These are phyloP conservation scores for Nymphaea colorata DNA, from an alignment of 164 flowering plant genomes.

Conservation along the genomic window DNA sequence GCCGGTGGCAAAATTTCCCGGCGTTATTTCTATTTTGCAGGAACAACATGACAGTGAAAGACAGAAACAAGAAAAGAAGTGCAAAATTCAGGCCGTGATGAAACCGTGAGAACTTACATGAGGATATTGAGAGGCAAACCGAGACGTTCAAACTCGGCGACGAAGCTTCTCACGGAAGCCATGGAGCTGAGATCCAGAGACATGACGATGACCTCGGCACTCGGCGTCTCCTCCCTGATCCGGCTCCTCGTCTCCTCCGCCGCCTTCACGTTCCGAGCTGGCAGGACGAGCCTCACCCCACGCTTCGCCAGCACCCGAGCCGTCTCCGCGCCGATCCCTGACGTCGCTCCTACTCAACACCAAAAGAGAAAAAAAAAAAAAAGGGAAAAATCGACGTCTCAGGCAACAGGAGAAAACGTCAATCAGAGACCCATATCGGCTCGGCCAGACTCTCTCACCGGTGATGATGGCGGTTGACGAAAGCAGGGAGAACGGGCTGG, in stretches of 20 bases:
- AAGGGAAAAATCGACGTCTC: neutral
- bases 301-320: conserved; percentile 83
- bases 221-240: conserved; percentile 55
- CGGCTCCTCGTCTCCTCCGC: conserved; percentile 73
- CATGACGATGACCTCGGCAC: conserved; percentile 58
- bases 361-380: neutral
- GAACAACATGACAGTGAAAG: too few species aligned
- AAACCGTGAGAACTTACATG: conserved; percentile 7
- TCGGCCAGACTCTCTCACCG: conserved; percentile 24
- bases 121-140: conserved; percentile 16
- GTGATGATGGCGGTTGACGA: conserved; percentile 81
- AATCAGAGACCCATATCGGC: neutral
- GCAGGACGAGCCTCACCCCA: conserved; percentile 68
- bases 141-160: conserved; percentile 13
- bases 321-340: conserved; percentile 97
- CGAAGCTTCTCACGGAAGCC: conserved; percentile 37
- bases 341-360: conserved; percentile 61
- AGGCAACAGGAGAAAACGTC: neutral
- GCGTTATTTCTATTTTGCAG: conserved; percentile 65
- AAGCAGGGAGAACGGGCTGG: conserved; percentile 63
- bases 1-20: conserved; percentile 66
- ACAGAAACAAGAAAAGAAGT: too few species aligned
- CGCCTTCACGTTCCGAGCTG: conserved; percentile 67
- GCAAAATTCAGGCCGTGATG: too few species aligned
- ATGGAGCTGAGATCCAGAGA: conserved; percentile 86